These are phyloP conservation scores for Penicillium sp. DNA, from an alignment of 2,329 filamentous ascomycete genomes.

Conservation along the genomic window DNA sequence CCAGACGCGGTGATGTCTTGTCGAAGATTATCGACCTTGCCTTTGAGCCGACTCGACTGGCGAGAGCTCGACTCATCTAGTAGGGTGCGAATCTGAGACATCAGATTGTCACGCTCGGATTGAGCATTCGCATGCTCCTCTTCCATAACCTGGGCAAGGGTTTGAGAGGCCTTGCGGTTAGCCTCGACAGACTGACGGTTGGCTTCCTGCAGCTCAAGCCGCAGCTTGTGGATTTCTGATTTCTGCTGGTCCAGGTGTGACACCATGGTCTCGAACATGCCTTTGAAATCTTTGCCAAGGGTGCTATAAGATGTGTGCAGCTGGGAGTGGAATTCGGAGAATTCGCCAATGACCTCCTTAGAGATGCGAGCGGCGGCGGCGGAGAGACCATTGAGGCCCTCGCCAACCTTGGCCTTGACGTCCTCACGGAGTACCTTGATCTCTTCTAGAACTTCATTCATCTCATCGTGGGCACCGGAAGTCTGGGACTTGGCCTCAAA, in stretches of 20 bases:
- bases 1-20: constrained; percentile 65
- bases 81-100: constrained; percentile 74
- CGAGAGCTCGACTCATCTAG: constrained; percentile 70
- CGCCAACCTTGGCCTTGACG: constrained; percentile 80
- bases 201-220: constrained; percentile 68
- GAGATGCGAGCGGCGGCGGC: constrained; percentile 84
- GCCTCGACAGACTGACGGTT: constrained; percentile 66
- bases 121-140: constrained; percentile 73
- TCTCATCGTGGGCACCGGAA: constrained; percentile 67
- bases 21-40: constrained; percentile 62
- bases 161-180: constrained; percentile 63
- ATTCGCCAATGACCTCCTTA: constrained; percentile 80
- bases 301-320: constrained; percentile 80
- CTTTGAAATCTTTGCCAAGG: constrained; percentile 82
- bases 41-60: constrained; percentile 69
- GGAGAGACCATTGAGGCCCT: constrained; percentile 79
- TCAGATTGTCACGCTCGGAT: constrained; percentile 69
- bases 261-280: constrained; percentile 76
- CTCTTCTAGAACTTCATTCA: constrained; percentile 88
- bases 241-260: constrained; percentile 74
- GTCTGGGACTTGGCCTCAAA: constrained; percentile 58
- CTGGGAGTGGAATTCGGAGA: constrained; percentile 77
- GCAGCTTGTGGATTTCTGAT: constrained; percentile 69
- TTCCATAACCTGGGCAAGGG: constrained; percentile 67
- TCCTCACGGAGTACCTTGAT: constrained; percentile 86